A percentile compares a stretch with the other conserved stretches of the same genome.
Conservation (phyloP, 768 basidiomycete species). For the Agrocybe praecox region DNA sequence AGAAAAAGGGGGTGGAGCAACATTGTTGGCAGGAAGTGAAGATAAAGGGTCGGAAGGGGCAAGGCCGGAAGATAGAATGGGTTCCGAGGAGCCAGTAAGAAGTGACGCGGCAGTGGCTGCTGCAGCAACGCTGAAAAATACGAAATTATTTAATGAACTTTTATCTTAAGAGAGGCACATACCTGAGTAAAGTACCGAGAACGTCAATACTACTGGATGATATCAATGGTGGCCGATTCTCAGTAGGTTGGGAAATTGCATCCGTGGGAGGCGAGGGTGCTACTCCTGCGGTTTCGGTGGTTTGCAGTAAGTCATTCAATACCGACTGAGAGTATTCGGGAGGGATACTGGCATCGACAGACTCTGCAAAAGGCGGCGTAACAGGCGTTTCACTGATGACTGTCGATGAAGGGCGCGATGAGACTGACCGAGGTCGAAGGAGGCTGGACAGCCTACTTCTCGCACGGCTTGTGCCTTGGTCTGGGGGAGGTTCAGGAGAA, state of each 20-base stretch:
- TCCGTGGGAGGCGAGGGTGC: background rate
- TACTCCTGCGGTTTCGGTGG: slow-evolving; percentile 6
- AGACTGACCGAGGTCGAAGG: slow-evolving; percentile 18
- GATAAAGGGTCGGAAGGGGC: slow-evolving; percentile 32
- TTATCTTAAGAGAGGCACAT: slow-evolving; percentile 17
- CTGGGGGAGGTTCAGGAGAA: slow-evolving; percentile 13
- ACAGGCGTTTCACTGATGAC: slow-evolving; percentile 7
- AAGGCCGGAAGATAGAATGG: slow-evolving; percentile 61
- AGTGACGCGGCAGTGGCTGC: slow-evolving; percentile 89
- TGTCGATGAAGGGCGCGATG: slow-evolving; percentile 14
- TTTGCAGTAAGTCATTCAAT: slow-evolving; percentile 4
- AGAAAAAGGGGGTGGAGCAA: slow-evolving; percentile 19
- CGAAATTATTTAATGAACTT: background rate
- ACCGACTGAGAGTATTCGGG: slow-evolving; percentile 8
- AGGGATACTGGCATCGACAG: background rate
- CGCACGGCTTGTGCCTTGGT: slow-evolving; percentile 22
- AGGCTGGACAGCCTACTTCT: slow-evolving; percentile 30
- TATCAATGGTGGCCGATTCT: slow-evolving; percentile 34
- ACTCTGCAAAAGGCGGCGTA: slow-evolving; percentile 17
- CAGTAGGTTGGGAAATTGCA: slow-evolving; percentile 2
- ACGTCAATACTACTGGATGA: slow-evolving; percentile 83
- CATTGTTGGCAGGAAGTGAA: slow-evolving; percentile 44
- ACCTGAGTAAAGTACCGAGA: slow-evolving; percentile 83
- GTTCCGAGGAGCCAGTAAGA: slow-evolving; percentile 70
- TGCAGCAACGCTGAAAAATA: slow-evolving; percentile 65